Percentiles rank a stretch among this genome's conserved stretches.
phyloP scores from a whole-genome alignment of 2,329 filamentous ascomycete genomes.

The Aspergillus sp. region DNA sequence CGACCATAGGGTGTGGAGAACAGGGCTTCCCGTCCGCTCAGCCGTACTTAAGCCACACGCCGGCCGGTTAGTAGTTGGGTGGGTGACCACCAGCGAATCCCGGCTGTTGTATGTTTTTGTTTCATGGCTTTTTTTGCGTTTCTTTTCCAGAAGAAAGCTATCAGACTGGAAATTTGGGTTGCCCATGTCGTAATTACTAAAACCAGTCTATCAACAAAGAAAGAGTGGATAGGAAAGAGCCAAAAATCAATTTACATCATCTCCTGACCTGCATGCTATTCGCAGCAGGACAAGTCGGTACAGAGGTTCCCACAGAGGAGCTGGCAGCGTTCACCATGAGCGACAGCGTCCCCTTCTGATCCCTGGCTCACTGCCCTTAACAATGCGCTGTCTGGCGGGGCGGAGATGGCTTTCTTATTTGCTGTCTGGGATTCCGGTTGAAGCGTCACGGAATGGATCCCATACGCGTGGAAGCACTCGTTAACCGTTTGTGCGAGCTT shows the following conservation, averaged over 20 bases:
- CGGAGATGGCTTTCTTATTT: neutral
- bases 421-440: constrained; percentile 57
- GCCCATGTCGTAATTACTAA: too few relatives aligned
- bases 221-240: too few relatives aligned
- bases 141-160: too few relatives aligned
- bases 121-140: too few relatives aligned
- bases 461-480: constrained; percentile 69
- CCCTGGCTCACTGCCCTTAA: neutral
- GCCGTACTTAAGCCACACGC: too few relatives aligned
- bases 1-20: too few relatives aligned
- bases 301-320: constrained; percentile 1
- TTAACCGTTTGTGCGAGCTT: constrained; percentile 59
- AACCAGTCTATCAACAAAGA: too few relatives aligned
- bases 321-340: neutral
- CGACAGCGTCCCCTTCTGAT: neutral
- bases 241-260: neutral
- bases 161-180: too few relatives aligned
- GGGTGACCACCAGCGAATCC: too few relatives aligned
- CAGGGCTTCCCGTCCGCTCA: too few relatives aligned
- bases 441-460: constrained; percentile 67
- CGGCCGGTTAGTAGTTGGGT: too few relatives aligned
- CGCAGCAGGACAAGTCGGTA: neutral
- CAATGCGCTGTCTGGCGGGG: neutral
- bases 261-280: neutral
- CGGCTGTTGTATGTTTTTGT: too few relatives aligned